A percentile compares a stretch with the other conserved stretches of the same genome.
These are phyloP conservation scores for Fusarium citri DNA, from an alignment of 2,329 filamentous ascomycete genomes.

Conservation along the genomic window DNA sequence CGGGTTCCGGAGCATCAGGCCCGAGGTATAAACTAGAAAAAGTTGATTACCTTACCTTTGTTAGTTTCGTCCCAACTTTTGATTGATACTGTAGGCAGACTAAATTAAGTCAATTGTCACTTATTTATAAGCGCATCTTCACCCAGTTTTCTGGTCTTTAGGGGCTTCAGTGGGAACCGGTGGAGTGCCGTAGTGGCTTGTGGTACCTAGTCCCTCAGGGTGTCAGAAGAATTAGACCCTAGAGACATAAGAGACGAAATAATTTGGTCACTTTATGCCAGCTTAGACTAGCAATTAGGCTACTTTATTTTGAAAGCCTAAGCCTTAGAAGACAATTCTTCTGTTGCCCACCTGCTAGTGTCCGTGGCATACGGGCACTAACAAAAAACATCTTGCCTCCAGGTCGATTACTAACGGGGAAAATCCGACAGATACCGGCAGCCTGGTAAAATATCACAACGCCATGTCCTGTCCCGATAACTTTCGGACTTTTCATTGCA, in stretches of 20 bases:
- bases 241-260: too few species aligned
- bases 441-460: not conserved
- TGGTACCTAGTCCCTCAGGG: too few species aligned
- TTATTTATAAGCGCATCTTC: not conserved
- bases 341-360: too few species aligned
- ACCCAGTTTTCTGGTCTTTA: not conserved
- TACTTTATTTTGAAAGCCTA: too few species aligned
- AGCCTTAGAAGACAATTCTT: too few species aligned
- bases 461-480: not conserved
- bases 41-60: not conserved
- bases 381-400: not conserved
- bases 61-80: not conserved
- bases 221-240: too few species aligned
- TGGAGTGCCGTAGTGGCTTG: not conserved
- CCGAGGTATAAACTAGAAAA: not conserved
- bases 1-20: not conserved
- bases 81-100: not conserved
- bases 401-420: not conserved
- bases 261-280: too few species aligned
- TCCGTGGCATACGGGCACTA: constrained; percentile 1
- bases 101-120: not conserved
- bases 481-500: not conserved
- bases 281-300: too few species aligned
- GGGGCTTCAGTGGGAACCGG: not conserved
- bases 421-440: not conserved